Evolutionary conservation across 2,329 filamentous ascomycete genomes (phyloP), one percentile per base, ranked within the genome.

Genomic region (Penicillium digitatum): DNA sequence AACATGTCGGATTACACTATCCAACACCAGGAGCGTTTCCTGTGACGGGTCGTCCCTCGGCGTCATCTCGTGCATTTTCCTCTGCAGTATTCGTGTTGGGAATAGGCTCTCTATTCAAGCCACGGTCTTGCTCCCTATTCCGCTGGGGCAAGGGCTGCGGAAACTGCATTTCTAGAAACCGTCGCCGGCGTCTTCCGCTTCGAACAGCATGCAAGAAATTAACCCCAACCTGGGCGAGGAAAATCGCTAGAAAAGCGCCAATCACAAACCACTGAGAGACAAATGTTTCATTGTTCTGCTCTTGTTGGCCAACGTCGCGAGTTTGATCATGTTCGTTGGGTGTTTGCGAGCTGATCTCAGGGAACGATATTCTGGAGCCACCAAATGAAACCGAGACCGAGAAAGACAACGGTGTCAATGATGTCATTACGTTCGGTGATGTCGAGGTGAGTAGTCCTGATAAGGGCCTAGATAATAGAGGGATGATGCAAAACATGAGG

Each of bases 301-400:
- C 47, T 12, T 31, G 44, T 24, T 48, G 53, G 24, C 34, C 39
- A 14, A 20, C 18, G 5, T 44, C 32, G 1, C 1, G 22, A 8
- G 8, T 26, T 29, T 48, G 38, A 14, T 55, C 58, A 22, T 32
- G 39, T 38, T 24, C 38, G 42, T 42, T 54, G 48, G 31, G 40
- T 37, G 31, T 37, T 22, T 48, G 52, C 10, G 47, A 37, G 42
- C 39, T 48, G 42, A 31, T 54, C 27, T 49, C 50, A 12, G 52
- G 44, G 10, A 55, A 40, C 0, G 60, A 45, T 11, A 59, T 37
- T 5, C 50, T 52, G 8, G 60, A 50, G 20, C 64, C 53, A 39
- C 70, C 67, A 20, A 71, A 67, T 9, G 70, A 70, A n/a, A 72
- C 60, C 0, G 69, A 70, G 20, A 73, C 63, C 0, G 69, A 74